Percentiles rank a stretch among this genome's conserved stretches.
phyloP scores from a whole-genome alignment of 2,329 filamentous ascomycete genomes.

The Alternaria gansuensis region DNA sequence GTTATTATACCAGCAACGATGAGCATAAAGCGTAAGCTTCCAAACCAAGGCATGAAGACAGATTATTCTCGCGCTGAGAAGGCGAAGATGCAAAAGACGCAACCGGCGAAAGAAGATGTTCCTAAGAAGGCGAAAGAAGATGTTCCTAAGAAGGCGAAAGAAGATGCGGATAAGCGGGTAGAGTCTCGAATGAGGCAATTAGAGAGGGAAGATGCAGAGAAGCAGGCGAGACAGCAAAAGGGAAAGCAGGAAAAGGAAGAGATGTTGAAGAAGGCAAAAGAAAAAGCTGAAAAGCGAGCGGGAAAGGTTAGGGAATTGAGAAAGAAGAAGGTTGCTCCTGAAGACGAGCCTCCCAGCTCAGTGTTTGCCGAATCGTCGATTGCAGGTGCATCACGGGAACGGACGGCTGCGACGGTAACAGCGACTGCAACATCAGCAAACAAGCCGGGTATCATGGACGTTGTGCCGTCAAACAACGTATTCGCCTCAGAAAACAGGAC shows the following conservation, averaged over 20 bases:
- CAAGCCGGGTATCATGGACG: neutral
- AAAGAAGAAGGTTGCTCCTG: neutral
- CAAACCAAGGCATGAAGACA: neutral
- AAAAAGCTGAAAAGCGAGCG: neutral
- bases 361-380: conserved; percentile 15
- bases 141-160: neutral
- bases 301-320: neutral
- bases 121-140: neutral
- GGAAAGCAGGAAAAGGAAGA: neutral
- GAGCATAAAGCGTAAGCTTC: conserved; percentile 6
- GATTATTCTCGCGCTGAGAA: conserved; percentile 7
- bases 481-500: neutral
- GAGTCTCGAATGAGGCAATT: neutral
- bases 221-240: neutral
- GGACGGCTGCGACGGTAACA: neutral
- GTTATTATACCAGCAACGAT: neutral
- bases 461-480: neutral
- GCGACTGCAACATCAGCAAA: neutral
- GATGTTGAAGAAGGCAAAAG: neutral
- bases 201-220: neutral
- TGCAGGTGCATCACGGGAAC: conserved; percentile 5
- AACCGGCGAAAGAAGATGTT: neutral
- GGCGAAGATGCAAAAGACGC: neutral
- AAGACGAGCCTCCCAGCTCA: neutral
- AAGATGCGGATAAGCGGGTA: neutral